Evolutionary conservation across 352 stramenopile genomes (phyloP).

Genomic region (Phytophthora hybrid): DNA sequence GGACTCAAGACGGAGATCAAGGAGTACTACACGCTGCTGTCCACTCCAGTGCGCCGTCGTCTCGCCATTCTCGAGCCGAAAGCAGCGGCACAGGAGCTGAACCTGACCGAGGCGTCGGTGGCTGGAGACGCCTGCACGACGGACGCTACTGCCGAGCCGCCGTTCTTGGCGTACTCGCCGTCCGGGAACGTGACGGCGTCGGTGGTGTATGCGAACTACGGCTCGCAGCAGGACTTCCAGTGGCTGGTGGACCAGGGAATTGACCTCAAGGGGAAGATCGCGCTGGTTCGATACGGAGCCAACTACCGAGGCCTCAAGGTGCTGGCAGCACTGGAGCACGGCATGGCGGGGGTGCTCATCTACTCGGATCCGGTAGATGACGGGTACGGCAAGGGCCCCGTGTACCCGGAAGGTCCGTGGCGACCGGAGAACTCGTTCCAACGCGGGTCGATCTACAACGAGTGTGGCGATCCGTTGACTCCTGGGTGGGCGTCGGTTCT

Average conservation of each 20-base stretch:
- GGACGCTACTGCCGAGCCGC: slow-evolving; percentile 59
- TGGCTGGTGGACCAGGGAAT: slow-evolving; percentile 62
- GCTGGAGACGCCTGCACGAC: slow-evolving; percentile 68
- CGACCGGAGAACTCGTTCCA: slow-evolving; percentile 80
- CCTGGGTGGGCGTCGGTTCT: slow-evolving; percentile 52
- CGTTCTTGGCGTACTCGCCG: slow-evolving; percentile 86
- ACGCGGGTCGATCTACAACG: slow-evolving; percentile 86
- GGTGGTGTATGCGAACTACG: slow-evolving; percentile 91
- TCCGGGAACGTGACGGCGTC: slow-evolving; percentile 66
- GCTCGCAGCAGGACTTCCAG: slow-evolving; percentile 79
- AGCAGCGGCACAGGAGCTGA: slow-evolving; percentile 39
- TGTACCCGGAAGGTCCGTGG: slow-evolving; percentile 88
- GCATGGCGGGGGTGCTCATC: slow-evolving; percentile 80
- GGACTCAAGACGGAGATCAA: slow-evolving; percentile 72
- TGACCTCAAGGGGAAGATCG: slow-evolving; percentile 80
- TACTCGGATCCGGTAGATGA: slow-evolving; percentile 89
- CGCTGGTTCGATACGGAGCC: slow-evolving; percentile 82
- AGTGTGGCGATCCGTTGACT: slow-evolving; percentile 77
- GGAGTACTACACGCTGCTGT: slow-evolving; percentile 77
- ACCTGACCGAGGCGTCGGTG: slow-evolving; percentile 68
- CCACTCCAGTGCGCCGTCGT: slow-evolving; percentile 53
- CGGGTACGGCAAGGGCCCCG: slow-evolving; percentile 62
- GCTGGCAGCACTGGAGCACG: slow-evolving; percentile 74
- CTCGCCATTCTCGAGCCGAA: slow-evolving; percentile 53
- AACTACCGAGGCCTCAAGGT: slow-evolving; percentile 81